Evolutionary conservation across 108 stramenopile genomes (phyloP), one percentile per base, ranked within the genome.

Genomic region (Stephanodiscus triporus): DNA sequence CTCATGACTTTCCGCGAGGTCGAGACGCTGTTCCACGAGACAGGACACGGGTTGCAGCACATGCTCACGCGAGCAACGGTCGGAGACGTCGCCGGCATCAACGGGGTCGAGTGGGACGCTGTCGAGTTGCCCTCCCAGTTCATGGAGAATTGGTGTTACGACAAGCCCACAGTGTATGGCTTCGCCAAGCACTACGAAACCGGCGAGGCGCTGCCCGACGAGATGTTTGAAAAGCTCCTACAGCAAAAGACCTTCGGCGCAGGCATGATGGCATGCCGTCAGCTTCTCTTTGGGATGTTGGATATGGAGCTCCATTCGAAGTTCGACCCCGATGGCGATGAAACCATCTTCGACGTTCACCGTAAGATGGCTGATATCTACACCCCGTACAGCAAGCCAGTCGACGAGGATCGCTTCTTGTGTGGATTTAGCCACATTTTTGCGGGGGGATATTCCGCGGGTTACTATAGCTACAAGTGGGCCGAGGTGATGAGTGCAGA

Each of bases 131-230:
- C 98, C 0, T 94, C 84, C 5, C 98, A 99, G 79, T 99, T 98
- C 85, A 99, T 99, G 99, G 99, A 99, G 66, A 98, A 98, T 75
- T 99, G 97, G 97, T 97, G 96, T 78, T 98, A 97, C 82, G 97
- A 99, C 73, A 72, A 87, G 29, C 78, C 88, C 16, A 97, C 95
- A 17, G 77, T 97, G 9, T 92, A 92, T 68, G 91, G 91, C 19
- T 98, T 98, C 70, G 98, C 98, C 66, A 97, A 97, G 85, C 99
- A 99, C 68, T 98, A 96, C 85, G 86, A 97, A 76, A 97, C 99
- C 19, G 92, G 92, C 13, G 97, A 97, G 85, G 91, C 97, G 2
- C 84, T 98, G 64, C 98, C 98, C 22, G 85, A 96, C 63, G 97
- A 98, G 23, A 92, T 97, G 83, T 98, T 97, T 56, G 78, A 97